Evolutionary conservation across 108 stramenopile species (phyloP).

Genomic region (Fragilariopsis cylindrus): DNA sequence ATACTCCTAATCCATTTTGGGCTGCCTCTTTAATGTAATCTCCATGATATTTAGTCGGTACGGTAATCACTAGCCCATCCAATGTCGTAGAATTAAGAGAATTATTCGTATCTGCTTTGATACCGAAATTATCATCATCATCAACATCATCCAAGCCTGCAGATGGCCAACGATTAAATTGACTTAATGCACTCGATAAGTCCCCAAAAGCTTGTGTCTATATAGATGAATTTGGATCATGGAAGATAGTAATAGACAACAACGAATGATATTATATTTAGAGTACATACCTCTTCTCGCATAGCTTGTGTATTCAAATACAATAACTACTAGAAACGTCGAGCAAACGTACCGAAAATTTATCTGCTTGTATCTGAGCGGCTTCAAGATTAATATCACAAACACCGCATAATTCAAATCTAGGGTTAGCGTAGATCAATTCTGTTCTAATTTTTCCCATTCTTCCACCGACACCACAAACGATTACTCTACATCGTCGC

Average conservation of each 20-base stretch:
- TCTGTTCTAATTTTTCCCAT: conserved; percentile 70
- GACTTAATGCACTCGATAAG: neutral
- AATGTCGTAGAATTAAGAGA: conserved; percentile 1
- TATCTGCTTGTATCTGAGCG: conserved; percentile 35
- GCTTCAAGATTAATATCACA: conserved; percentile 49
- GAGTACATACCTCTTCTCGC: neutral
- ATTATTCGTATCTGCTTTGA: neutral
- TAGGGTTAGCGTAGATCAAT: conserved; percentile 52
- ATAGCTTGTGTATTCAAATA: neutral
- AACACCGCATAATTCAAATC: conserved; percentile 53
- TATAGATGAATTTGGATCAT: neutral
- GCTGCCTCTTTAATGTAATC: conserved; percentile 48
- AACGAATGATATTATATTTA: conserved; percentile 1
- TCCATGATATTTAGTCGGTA: conserved; percentile 60
- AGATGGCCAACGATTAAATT: neutral
- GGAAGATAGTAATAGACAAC: conserved; percentile 17
- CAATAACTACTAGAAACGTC: neutral
- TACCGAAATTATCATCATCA: neutral
- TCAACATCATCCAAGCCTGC: neutral
- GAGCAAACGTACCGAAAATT: conserved; percentile 33
- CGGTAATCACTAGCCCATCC: conserved; percentile 59
- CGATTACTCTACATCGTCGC: conserved; percentile 5
- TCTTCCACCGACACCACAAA: conserved; percentile 37
- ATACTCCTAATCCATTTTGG: conserved; percentile 35
- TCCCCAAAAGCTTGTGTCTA: conserved; percentile 15